Base-by-base conservation (phyloP, 192 early-diverging fungal genomes). In the Entrophospora sp. region DNA sequence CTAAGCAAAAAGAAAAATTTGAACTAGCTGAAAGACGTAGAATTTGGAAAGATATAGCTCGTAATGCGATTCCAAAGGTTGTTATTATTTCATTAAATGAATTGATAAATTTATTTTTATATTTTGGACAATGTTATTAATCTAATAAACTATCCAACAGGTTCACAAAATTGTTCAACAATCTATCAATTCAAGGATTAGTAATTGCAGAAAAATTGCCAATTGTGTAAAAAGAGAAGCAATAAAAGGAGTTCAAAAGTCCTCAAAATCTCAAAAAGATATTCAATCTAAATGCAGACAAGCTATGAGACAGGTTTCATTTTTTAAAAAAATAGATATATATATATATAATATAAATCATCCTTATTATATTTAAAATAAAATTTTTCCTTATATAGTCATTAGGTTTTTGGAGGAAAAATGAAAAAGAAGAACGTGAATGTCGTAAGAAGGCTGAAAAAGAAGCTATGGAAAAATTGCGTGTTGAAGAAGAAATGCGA, bases 351-450 rank as follows among this genome's bases (percentile, higher is more conserved):
- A 1, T 46, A 20, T 35, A 5, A n/a, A 36, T 3, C 3, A 9
- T 27, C 18, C 14, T 20, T 25, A 10, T 37, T 1, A n/a, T 22
- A 20, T 48, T 27, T 27, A 0, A 12, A 18, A 38, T n/a, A n/a
- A n/a, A n/a, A n/a, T n/a, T 69, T 7, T 34, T 25, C 4, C 43
- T 32, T 69, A 13, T 37, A 22, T 77, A 91, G 72, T 88, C 93
- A 88, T 73, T 92, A n/a, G 46, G 87, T 35, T 93, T 93, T 67
- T 95, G 93, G 93, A 92, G 91, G 66, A 81, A 86, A 46, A 88
- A 95, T 69, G 93, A 95, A 69, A 87, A 85, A 62, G 91, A 93
- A 74, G 93, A 95, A 75, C 85, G 90, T 14, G 93, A 95, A 35
- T 61, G 86, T 69, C 83, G 90, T 55, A 95, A 93, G 72, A 86